Evolutionary conservation across 148 eudicot genomes (phyloP).

Genomic region (Pharnaceum exiguum): DNA sequence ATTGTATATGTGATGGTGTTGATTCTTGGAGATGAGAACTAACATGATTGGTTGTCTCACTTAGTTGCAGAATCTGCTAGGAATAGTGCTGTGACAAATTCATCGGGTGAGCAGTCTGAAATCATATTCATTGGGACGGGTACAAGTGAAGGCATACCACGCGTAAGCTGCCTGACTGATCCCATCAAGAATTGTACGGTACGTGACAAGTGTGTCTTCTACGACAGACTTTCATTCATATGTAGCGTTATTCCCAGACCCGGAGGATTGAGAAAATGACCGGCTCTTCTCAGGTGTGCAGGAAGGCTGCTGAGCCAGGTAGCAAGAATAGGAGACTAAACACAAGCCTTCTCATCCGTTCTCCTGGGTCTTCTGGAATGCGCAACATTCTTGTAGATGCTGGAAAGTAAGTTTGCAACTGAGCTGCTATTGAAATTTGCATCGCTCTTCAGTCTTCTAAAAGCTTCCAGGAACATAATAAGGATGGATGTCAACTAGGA

Average conservation of each 20-base stretch:
- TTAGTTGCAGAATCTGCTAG: slow-evolving; percentile 41
- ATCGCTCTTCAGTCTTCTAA: no score
- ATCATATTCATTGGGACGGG: slow-evolving; percentile 93
- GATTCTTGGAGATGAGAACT: slow-evolving; percentile 1
- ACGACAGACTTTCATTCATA: background rate
- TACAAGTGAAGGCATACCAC: slow-evolving; percentile 98
- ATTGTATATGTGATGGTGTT: background rate
- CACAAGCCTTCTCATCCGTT: slow-evolving; percentile 73
- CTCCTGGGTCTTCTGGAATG: slow-evolving; percentile 47
- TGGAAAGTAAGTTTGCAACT: slow-evolving; percentile 63
- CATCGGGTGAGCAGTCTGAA: slow-evolving; percentile 46
- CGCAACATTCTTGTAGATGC: slow-evolving; percentile 85
- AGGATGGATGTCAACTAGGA: no score
- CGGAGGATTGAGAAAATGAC: slow-evolving; percentile 10
- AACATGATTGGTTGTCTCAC: background rate
- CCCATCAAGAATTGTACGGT: slow-evolving; percentile 68
- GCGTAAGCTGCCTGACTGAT: slow-evolving; percentile 95
- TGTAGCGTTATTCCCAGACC: background rate
- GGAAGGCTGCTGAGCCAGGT: slow-evolving; percentile 73
- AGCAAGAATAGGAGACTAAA: slow-evolving; percentile 85
- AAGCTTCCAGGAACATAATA: background rate
- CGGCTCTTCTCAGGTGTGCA: slow-evolving; percentile 58
- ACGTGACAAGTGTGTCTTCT: slow-evolving; percentile 15
- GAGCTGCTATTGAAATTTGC: background rate
- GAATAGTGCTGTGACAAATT: slow-evolving; percentile 23